Conservation (phyloP, 202 grass and related monocot genomes). For the Miscanthus sacchariflorus region DNA sequence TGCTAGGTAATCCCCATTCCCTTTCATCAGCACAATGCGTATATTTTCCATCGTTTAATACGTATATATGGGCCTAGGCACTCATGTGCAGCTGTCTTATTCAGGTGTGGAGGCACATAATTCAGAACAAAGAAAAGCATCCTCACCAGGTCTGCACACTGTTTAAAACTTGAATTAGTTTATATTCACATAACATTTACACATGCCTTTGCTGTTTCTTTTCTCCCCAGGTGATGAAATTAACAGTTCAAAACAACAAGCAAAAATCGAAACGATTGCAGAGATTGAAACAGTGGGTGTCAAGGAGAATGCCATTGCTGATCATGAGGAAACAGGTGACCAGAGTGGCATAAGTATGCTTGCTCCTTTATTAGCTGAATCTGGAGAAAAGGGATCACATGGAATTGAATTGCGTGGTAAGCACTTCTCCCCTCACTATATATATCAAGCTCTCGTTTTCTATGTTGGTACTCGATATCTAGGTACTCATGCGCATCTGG, state of each 20-base stretch:
- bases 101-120: slow-evolving; percentile 37
- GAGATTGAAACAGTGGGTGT: slow-evolving; percentile 14
- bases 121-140: slow-evolving; percentile 33
- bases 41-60: neutral
- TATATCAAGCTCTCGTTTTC: neutral
- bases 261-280: slow-evolving; percentile 9
- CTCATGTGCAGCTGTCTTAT: slow-evolving; percentile 32
- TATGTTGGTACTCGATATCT: neutral
- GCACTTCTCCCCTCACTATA: neutral
- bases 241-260: slow-evolving; percentile 30
- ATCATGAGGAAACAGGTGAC: slow-evolving; percentile 19
- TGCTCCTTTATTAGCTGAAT: slow-evolving; percentile 3
- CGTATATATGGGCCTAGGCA: neutral
- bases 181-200: neutral
- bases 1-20: neutral
- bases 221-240: slow-evolving; percentile 32
- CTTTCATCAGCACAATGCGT: neutral
- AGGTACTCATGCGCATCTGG: slow-evolving; percentile 19
- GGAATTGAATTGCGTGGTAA: neutral
- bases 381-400: neutral
- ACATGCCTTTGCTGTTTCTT: neutral
- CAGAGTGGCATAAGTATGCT: neutral
- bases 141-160: slow-evolving; percentile 35
- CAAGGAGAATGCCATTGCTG: slow-evolving; percentile 18
- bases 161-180: slow-evolving; percentile 28